These are phyloP conservation scores for Parachlorella kessleri DNA, from an alignment of 139 green algal species.

Conservation along the genomic window DNA sequence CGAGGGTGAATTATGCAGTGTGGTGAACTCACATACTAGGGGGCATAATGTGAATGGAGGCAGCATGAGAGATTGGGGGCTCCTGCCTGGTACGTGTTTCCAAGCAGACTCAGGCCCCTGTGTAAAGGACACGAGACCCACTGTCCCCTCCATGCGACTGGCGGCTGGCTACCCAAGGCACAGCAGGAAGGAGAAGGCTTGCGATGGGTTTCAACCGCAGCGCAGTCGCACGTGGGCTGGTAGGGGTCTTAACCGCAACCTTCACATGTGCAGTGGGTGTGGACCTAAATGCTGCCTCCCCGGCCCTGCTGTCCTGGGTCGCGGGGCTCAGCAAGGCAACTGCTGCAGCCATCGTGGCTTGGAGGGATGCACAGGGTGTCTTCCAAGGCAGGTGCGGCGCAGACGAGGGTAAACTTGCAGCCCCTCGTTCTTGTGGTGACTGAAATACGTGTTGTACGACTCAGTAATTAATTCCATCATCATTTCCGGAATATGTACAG, in stretches of 20 bases:
- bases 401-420: no score
- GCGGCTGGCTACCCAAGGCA: neutral
- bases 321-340: conserved; percentile 24
- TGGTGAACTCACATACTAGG: neutral
- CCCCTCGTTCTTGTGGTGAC: no score
- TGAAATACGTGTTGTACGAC: no score
- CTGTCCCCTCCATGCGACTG: neutral
- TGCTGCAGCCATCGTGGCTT: conserved; percentile 33
- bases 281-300: conserved; percentile 41
- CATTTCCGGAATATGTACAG: no score
- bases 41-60: neutral
- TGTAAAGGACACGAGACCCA: no score
- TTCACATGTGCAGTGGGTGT: conserved; percentile 44
- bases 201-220: no score
- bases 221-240: no score
- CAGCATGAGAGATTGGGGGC: neutral
- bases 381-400: conserved; percentile 8
- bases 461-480: no score
- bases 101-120: no score
- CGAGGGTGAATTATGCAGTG: neutral
- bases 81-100: neutral
- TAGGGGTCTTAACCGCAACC: no score
- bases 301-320: conserved; percentile 32
- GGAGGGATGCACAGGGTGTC: conserved; percentile 11
- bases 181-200: no score